Conservation (phyloP, 768 basidiomycete genomes). For the Leccinum longicurvipes region DNA sequence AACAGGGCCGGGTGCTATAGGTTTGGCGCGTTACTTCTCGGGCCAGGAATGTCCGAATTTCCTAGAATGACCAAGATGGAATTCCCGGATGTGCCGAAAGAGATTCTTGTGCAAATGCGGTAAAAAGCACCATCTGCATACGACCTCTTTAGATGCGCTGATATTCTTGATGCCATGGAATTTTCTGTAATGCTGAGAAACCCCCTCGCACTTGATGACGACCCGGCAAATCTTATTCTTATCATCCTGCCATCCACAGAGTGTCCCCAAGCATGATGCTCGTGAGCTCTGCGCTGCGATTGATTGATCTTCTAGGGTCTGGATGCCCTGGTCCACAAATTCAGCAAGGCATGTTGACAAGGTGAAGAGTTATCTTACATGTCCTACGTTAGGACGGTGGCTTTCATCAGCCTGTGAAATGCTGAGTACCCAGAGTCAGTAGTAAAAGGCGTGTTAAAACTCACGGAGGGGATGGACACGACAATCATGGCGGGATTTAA, state of each 20-base stretch:
- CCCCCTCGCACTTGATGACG: background rate
- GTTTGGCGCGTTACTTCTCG: background rate
- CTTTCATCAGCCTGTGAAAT: background rate
- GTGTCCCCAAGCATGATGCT: background rate
- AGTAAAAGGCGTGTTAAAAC: background rate
- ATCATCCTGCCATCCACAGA: background rate
- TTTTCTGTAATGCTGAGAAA: background rate
- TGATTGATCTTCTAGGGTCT: background rate
- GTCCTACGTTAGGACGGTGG: background rate
- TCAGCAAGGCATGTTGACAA: background rate
- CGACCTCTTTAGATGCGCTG: rapidly evolving
- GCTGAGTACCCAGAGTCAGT: background rate
- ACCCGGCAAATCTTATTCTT: background rate
- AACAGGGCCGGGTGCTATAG: too few relatives aligned
- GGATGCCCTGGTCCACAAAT: background rate
- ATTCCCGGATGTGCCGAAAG: background rate
- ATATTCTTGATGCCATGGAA: background rate
- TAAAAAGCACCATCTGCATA: background rate
- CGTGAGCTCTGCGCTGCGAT: background rate
- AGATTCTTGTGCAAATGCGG: background rate
- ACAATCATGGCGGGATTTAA: background rate
- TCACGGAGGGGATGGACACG: background rate
- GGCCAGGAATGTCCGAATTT: background rate
- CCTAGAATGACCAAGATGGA: constrained; percentile 1
- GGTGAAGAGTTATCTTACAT: background rate